These are phyloP conservation scores for Ciborinia camelliae DNA, from an alignment of 2,329 filamentous ascomycete species.

Conservation along the genomic window DNA sequence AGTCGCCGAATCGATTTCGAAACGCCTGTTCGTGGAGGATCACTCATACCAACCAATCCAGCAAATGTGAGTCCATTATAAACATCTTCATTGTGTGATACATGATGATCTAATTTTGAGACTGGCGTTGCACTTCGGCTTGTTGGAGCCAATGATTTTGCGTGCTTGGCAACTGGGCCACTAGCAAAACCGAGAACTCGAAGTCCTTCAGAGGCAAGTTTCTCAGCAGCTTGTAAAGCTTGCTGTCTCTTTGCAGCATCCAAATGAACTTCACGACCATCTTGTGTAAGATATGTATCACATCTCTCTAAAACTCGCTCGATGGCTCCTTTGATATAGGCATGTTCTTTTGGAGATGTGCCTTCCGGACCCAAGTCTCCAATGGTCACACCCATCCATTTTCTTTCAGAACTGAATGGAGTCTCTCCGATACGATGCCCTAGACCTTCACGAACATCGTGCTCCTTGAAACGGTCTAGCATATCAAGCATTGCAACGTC, in stretches of 20 bases:
- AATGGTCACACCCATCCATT: constrained; percentile 98
- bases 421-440: constrained; percentile 81
- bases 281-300: constrained; percentile 82
- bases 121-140: constrained; percentile 52
- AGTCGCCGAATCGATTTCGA: constrained; percentile 83
- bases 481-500: constrained; percentile 97
- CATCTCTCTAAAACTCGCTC: constrained; percentile 84
- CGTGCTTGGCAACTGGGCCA: constrained; percentile 59
- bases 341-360: constrained; percentile 59
- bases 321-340: constrained; percentile 93
- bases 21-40: constrained; percentile 88
- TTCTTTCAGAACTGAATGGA: constrained; percentile 93
- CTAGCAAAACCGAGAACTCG: constrained; percentile 92
- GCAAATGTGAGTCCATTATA: constrained; percentile 86
- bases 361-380: constrained; percentile 42
- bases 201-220: constrained; percentile 84
- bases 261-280: constrained; percentile 81
- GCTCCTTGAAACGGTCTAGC: constrained; percentile 84
- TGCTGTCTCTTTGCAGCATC: constrained; percentile 73
- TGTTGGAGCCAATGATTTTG: constrained; percentile 39
- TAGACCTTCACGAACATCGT: constrained; percentile 83
- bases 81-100: constrained; percentile 61
- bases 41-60: constrained; percentile 93
- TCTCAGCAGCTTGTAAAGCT: constrained; percentile 74
- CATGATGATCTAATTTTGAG: constrained; percentile 32